Evolutionary conservation across 2,329 filamentous ascomycete genomes (phyloP).

Genomic region (Tolypocladium guangdongense): DNA sequence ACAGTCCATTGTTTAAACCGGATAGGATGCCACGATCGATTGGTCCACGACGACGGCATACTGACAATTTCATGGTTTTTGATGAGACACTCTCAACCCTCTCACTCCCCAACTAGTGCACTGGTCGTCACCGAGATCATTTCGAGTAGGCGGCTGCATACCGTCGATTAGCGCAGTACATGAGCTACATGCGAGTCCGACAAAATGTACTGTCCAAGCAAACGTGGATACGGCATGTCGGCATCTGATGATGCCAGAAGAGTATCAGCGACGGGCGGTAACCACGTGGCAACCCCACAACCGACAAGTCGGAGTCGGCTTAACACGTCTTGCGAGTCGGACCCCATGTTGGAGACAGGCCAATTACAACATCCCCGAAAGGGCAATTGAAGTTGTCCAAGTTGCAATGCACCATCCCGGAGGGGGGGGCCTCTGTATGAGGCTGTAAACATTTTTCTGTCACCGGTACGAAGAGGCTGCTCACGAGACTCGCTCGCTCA

Average conservation of each 20-base stretch:
- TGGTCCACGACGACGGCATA: conserved; percentile 1
- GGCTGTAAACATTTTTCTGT: not conserved
- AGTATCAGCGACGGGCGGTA: not conserved
- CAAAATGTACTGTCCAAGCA: not conserved
- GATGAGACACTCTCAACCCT: not conserved
- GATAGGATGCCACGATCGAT: not conserved
- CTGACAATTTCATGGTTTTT: not conserved
- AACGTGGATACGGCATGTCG: not conserved
- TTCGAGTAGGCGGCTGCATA: not conserved
- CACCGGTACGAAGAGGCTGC: not conserved
- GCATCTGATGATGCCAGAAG: not conserved
- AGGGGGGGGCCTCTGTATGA: not conserved
- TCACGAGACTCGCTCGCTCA: conserved; percentile 5
- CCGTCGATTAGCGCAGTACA: not conserved
- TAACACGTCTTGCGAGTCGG: not conserved
- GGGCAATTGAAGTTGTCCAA: not conserved
- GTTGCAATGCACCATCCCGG: not conserved
- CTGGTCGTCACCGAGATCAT: not conserved
- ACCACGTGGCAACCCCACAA: not conserved
- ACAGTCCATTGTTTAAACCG: not conserved
- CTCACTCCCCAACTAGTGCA: not conserved
- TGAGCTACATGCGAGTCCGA: not conserved
- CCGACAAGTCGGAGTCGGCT: not conserved
- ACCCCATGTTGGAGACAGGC: not conserved
- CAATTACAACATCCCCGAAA: not conserved